Conservation (phyloP, 495 filamentous ascomycete species). For the Melanomma pulvis-pyrius region DNA sequence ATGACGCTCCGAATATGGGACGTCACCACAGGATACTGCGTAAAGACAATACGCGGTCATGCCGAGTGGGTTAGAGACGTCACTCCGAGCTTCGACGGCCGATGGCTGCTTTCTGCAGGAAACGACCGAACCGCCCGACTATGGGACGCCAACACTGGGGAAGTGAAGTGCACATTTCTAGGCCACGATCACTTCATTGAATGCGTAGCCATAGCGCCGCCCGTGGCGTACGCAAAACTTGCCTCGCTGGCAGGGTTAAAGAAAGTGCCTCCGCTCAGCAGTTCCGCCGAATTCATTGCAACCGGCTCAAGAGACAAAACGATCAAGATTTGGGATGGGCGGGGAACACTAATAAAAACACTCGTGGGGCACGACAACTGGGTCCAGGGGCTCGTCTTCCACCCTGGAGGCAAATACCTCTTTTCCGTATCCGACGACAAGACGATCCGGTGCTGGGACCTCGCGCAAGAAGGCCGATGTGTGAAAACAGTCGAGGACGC, state of each 20-base stretch:
- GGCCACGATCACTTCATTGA: slow-evolving; percentile 90
- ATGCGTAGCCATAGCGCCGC: slow-evolving; percentile 86
- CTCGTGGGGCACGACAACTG: slow-evolving; percentile 94
- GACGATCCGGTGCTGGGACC: slow-evolving; percentile 92
- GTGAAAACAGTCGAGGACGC: slow-evolving; percentile 80
- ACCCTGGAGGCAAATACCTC: slow-evolving; percentile 92
- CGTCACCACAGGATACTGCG: slow-evolving; percentile 87
- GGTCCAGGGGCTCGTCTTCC: slow-evolving; percentile 85
- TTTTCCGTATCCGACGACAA: slow-evolving; percentile 87
- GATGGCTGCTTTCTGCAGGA: slow-evolving; percentile 77
- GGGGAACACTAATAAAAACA: slow-evolving; percentile 85
- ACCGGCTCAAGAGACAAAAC: slow-evolving; percentile 91
- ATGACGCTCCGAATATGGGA: slow-evolving; percentile 89
- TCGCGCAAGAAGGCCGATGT: slow-evolving; percentile 85
- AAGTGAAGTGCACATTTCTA: slow-evolving; percentile 77
- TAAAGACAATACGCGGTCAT: slow-evolving; percentile 80
- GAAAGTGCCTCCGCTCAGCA: slow-evolving; percentile 73
- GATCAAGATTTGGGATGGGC: slow-evolving; percentile 85
- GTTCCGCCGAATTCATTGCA: slow-evolving; percentile 84
- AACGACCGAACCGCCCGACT: slow-evolving; percentile 79
- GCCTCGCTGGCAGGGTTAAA: slow-evolving; percentile 81
- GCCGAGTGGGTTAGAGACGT: slow-evolving; percentile 91
- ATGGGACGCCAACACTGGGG: slow-evolving; percentile 78
- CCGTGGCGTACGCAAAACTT: slow-evolving; percentile 74
- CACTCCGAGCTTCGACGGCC: slow-evolving; percentile 78